A percentile compares a stretch with the other conserved stretches of the same genome.
phyloP scores from a whole-genome alignment of 352 stramenopile genomes.

The Phytopythium vexans region DNA sequence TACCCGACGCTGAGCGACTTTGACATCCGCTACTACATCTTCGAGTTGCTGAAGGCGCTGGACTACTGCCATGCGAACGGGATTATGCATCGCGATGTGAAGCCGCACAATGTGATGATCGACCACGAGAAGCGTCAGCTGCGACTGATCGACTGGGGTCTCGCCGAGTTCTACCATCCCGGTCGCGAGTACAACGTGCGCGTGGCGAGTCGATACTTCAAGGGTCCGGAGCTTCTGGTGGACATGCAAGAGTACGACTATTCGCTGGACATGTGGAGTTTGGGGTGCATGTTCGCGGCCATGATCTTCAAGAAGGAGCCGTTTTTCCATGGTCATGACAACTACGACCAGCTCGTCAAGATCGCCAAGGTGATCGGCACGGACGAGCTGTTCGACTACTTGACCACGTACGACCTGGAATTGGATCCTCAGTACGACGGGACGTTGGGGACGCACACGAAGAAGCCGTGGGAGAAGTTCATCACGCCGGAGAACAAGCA shows the following conservation, averaged over 20 bases:
- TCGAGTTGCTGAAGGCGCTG: conserved; percentile 93
- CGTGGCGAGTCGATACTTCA: conserved; percentile 99
- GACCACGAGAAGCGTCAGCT: conserved; percentile 98
- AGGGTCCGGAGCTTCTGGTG: conserved; percentile 98
- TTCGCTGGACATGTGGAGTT: conserved; percentile 98
- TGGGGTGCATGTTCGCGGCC: conserved; percentile 99
- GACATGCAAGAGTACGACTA: conserved; percentile 99
- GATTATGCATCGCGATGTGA: conserved; percentile 99
- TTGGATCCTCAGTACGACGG: conserved; percentile 98
- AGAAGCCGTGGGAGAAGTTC: conserved; percentile 99
- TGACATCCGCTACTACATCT: conserved; percentile 99
- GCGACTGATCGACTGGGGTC: conserved; percentile 98
- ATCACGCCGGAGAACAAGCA: conserved; percentile 98
- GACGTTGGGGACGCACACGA: conserved; percentile 95
- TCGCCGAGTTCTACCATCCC: conserved; percentile 99
- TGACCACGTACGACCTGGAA: conserved; percentile 99
- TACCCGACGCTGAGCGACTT: conserved; percentile 98
- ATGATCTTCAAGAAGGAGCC: conserved; percentile 99
- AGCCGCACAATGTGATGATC: conserved; percentile 99
- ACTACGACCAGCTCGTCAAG: conserved; percentile 99
- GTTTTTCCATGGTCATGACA: conserved; percentile 99
- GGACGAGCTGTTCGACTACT: conserved; percentile 98
- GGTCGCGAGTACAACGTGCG: conserved; percentile 99
- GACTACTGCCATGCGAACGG: conserved; percentile 99
- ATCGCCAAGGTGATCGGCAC: conserved; percentile 98